Evolutionary conservation across 352 stramenopile genomes (phyloP).

Genomic region (Globisporangium emineosum): DNA sequence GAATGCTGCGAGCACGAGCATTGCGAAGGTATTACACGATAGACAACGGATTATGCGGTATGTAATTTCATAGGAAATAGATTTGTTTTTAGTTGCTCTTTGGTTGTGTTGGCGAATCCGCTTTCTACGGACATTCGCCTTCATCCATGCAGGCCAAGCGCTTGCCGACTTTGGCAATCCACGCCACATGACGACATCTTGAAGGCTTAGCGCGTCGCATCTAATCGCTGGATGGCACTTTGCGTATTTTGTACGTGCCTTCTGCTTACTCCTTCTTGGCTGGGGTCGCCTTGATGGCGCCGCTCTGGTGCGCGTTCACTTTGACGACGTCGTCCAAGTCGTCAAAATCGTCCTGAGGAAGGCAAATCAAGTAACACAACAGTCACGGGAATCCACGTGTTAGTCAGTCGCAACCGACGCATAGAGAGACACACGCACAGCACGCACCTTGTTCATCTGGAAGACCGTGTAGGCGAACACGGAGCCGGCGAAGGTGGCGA

Average conservation of each 20-base stretch:
- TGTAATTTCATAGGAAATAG: constrained; percentile 11
- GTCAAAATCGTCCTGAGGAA: constrained; percentile 72
- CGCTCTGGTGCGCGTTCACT: constrained; percentile 79
- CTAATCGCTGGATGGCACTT: background rate
- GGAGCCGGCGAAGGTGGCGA: constrained; percentile 57
- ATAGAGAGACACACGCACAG: background rate
- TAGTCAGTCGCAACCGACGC: no score
- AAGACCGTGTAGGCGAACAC: constrained; percentile 79
- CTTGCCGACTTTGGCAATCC: background rate
- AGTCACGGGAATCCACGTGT: no score
- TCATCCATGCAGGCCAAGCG: background rate
- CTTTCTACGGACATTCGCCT: background rate
- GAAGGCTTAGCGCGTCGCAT: background rate
- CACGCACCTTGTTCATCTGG: constrained; percentile 73
- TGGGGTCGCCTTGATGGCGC: constrained; percentile 57
- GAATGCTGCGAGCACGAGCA: constrained; percentile 6
- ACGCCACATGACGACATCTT: background rate
- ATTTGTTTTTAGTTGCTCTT: constrained; percentile 7
- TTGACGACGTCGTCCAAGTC: constrained; percentile 72
- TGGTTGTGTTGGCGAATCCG: background rate
- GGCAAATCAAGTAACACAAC: constrained; percentile 1
- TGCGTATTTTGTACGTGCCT: background rate
- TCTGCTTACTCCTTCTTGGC: constrained; percentile 47
- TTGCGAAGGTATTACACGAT: constrained; percentile 5
- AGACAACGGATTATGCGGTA: constrained; percentile 1